These are phyloP conservation scores for Chytridium lagenaria DNA, from an alignment of 371 early-diverging fungal species.

Conservation along the genomic window DNA sequence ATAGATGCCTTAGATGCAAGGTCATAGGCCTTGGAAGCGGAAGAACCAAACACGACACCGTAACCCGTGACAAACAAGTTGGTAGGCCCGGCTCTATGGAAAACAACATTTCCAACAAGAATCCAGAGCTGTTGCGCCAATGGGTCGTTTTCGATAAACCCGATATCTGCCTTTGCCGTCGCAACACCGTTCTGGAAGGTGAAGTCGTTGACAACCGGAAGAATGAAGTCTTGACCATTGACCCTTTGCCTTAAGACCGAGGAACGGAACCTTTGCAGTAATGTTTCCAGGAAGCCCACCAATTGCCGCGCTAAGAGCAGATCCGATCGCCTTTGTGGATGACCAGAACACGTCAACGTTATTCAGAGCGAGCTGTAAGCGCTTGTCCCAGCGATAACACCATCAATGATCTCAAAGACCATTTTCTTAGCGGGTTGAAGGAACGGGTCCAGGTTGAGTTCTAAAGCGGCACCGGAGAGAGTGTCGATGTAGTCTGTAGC, in stretches of 20 bases:
- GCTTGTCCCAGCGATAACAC: conserved; percentile 2
- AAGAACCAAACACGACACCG: conserved; percentile 22
- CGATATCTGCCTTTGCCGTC: not conserved
- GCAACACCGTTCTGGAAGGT: conserved; percentile 6
- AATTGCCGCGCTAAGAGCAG: not conserved
- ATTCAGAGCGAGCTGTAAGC: conserved; percentile 9
- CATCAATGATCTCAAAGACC: conserved; percentile 5
- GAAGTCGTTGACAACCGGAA: conserved; percentile 23
- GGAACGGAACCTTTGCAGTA: conserved; percentile 20
- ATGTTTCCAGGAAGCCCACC: conserved; percentile 19
- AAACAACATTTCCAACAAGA: not conserved
- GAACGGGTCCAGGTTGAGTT: not conserved
- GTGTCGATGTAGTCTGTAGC: conserved; percentile 20
- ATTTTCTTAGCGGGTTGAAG: conserved; percentile 11
- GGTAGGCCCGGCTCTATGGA: conserved; percentile 7
- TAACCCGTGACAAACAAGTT: not conserved
- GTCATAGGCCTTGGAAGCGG: not conserved
- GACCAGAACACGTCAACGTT: conserved; percentile 7
- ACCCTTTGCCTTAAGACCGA: conserved; percentile 17
- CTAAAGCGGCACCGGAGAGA: not conserved
- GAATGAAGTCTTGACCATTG: conserved; percentile 29
- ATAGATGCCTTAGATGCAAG: conserved; percentile 16
- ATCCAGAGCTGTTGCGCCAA: not conserved
- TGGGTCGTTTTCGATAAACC: conserved; percentile 22
- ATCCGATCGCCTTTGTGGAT: not conserved